Evolutionary conservation across 306 rosid species (phyloP).

Genomic region (Crotalaria pallida): DNA sequence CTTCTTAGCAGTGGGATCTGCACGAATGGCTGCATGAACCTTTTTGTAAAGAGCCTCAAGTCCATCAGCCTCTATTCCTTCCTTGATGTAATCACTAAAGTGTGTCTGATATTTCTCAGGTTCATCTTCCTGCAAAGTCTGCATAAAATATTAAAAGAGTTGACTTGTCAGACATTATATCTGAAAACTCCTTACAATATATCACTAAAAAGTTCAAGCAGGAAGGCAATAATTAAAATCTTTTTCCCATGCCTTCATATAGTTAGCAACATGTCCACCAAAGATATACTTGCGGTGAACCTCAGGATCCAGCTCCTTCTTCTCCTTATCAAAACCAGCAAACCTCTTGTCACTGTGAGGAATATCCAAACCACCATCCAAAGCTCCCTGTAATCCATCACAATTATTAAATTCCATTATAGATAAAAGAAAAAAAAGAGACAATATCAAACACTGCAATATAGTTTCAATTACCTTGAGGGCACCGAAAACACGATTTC

Average conservation of each 20-base stretch:
- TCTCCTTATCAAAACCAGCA: conserved; percentile 72
- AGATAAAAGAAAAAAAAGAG: neutral
- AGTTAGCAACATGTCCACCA: conserved; percentile 67
- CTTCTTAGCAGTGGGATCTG: too few species aligned
- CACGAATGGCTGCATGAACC: too few species aligned
- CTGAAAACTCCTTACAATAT: neutral
- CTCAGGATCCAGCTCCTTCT: too few species aligned
- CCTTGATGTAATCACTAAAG: too few species aligned
- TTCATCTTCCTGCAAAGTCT: too few species aligned
- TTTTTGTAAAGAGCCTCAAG: too few species aligned
- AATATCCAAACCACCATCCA: conserved; percentile 88
- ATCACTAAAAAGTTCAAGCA: neutral
- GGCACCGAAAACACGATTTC: too few species aligned
- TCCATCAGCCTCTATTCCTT: too few species aligned
- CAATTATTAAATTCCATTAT: neutral
- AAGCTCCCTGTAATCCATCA: conserved; percentile 54
- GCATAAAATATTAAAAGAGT: too few species aligned
- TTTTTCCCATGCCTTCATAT: conserved; percentile 48
- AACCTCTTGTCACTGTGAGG: conserved; percentile 90
- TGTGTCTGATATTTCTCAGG: too few species aligned
- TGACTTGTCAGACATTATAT: neutral
- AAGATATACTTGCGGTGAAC: conserved; percentile 76
- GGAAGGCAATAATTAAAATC: neutral
- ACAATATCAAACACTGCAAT: neutral
- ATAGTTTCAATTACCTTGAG: too few species aligned